Evolutionary conservation across 2,329 filamentous ascomycete species (phyloP), one percentile per base, ranked within the genome.

Genomic region (Sclerotinia spermophila): DNA sequence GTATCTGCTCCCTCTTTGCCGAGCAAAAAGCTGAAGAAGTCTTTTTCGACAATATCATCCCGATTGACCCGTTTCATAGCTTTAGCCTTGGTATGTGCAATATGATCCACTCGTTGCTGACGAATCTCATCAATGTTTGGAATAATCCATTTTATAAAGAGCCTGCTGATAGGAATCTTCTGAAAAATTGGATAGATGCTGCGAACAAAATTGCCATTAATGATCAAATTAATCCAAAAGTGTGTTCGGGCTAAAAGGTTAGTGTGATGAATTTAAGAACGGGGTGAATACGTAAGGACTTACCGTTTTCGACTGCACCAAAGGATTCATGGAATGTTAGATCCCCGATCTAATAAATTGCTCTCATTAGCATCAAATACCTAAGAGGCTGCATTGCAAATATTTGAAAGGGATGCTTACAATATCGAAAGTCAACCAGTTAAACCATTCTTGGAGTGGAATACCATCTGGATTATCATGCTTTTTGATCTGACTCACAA

Each of bases 401-500:
- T 19, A 17, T 3, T 24, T 3, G 3, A 55, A 7, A 30, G 2
- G 3, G 4, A 40, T 42, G 1, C 62, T 55, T 30, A 66, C 62
- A 48, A 68, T 59, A 68, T 68, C 65, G 21, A 68, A 68, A 13
- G 51, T 68, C 27, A 68, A n/a, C 65, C 65, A 68, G 21, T 68
- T 68, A 5, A 58, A 68, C 65, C 65, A 68, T 35, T 68, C 62
- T 24, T 66, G 45, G 2, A 66, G 24, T 30, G 45, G 42, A 33
- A 66, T 66, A 40, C 62, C 62, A n/a, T 66, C 15, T 6, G 33
- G 33, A 30, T 53, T 53, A 8, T 55, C 45, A 30, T 66, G 45
- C 15, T 53, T 53, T 7, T 48, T 66, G 30, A 66, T 66, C 30
- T 66, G 62, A 30, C 48, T 44, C 10, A 68, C 65, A 10, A 68